phyloP scores from a whole-genome alignment of 345 rosid genomes.

The Gossypium longicalyx region DNA sequence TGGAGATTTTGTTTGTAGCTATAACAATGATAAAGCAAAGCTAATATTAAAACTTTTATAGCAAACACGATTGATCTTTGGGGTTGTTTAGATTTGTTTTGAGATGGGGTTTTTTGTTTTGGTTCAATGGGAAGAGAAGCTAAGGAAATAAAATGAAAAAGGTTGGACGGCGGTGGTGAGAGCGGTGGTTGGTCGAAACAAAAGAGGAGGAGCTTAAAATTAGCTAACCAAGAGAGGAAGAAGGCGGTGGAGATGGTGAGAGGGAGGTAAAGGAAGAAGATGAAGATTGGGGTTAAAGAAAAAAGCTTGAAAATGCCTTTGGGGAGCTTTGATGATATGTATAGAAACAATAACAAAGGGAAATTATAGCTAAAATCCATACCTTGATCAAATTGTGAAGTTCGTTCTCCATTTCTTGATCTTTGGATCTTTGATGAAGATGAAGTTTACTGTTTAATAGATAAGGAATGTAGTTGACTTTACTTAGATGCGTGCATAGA shows the following conservation, averaged over 20 bases:
- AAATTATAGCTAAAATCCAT: conserved; percentile 37
- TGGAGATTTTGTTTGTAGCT: conserved; percentile 32
- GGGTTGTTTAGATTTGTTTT: neutral
- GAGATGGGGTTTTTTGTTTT: conserved; percentile 15
- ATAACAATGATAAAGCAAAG: conserved; percentile 27
- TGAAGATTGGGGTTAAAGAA: conserved; percentile 46
- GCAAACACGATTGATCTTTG: conserved; percentile 18
- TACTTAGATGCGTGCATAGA: too few relatives aligned
- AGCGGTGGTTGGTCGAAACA: conserved; percentile 58
- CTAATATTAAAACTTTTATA: conserved; percentile 32
- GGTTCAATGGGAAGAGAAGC: conserved; percentile 58
- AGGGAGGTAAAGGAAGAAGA: conserved; percentile 52
- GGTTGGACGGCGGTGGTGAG: conserved; percentile 33
- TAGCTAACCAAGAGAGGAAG: conserved; percentile 57
- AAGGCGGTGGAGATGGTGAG: conserved; percentile 35
- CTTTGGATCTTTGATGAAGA: neutral
- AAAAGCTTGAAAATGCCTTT: conserved; percentile 43
- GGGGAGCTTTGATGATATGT: conserved; percentile 35
- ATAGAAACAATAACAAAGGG: conserved; percentile 38
- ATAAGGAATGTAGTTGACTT: too few relatives aligned
- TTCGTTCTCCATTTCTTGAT: conserved; percentile 15
- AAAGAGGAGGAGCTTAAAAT: conserved; percentile 64
- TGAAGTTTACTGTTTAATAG: too few relatives aligned
- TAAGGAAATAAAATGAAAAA: conserved; percentile 49
- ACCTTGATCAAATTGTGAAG: conserved; percentile 37